phyloP scores from a whole-genome alignment of 495 filamentous ascomycete genomes.

The Neurospora sp. region DNA sequence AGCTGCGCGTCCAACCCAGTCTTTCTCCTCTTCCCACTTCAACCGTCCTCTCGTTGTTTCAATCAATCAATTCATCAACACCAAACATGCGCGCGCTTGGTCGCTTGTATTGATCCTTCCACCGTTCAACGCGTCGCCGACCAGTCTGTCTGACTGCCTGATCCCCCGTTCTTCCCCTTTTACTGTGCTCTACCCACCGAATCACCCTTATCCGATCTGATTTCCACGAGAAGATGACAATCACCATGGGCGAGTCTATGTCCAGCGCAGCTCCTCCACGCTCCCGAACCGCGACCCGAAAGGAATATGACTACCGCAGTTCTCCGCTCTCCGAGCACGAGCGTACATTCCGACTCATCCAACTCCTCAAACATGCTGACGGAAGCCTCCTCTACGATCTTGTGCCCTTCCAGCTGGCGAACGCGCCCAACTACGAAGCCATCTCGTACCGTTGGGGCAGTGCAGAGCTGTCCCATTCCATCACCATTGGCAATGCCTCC shows the following conservation, averaged over 20 bases:
- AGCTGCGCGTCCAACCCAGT: too few relatives aligned
- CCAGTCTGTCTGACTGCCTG: neutral
- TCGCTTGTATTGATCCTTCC: neutral
- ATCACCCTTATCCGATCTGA: too few relatives aligned
- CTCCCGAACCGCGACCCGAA: neutral
- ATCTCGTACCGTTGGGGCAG: neutral
- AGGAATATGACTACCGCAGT: neutral
- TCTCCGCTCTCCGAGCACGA: neutral
- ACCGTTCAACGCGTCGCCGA: neutral
- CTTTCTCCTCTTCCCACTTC: too few relatives aligned
- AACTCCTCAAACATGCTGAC: neutral
- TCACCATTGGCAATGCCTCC: neutral
- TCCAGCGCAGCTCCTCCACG: neutral
- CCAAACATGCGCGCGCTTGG: too few relatives aligned
- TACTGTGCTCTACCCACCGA: too few relatives aligned
- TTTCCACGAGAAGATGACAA: neutral
- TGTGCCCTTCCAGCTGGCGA: neutral
- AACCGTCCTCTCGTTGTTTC: neutral
- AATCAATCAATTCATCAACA: too few relatives aligned
- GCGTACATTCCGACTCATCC: neutral
- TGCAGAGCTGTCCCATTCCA: neutral
- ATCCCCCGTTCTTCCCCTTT: too few relatives aligned
- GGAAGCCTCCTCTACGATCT: neutral
- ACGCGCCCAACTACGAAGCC: neutral
- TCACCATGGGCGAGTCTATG: neutral